phyloP scores from a whole-genome alignment of 768 basidiomycete genomes.

The Leccinum rimulosum region DNA sequence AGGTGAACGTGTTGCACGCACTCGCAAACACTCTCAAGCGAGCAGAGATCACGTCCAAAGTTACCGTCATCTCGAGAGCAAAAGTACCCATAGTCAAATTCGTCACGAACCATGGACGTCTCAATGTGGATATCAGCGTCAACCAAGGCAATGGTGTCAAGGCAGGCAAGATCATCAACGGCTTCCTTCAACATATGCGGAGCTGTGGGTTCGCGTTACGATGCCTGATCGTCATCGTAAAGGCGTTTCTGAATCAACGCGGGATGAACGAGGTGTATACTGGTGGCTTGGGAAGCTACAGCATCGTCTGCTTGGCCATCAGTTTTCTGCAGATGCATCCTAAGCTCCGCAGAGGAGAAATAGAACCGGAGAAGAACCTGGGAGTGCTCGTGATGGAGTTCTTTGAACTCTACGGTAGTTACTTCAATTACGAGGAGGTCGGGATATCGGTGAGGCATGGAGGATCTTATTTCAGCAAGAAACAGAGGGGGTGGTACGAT shows the following conservation, averaged over 20 bases:
- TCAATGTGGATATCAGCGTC: conserved; percentile 91
- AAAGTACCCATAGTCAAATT: conserved; percentile 98
- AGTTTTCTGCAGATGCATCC: conserved; percentile 98
- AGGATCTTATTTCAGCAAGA: conserved; percentile 87
- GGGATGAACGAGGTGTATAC: conserved; percentile 98
- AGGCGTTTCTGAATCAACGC: conserved; percentile 85
- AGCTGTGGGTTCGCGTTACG: conserved; percentile 65
- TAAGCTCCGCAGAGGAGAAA: conserved; percentile 83
- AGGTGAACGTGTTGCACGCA: conserved; percentile 65
- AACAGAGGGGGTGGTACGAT: conserved; percentile 77
- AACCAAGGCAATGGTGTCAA: conserved; percentile 86
- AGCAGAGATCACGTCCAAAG: conserved; percentile 70
- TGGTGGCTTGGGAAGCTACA: conserved; percentile 92
- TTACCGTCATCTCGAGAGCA: conserved; percentile 89
- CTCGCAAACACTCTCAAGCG: conserved; percentile 78
- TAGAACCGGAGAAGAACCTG: conserved; percentile 83
- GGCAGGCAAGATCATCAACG: conserved; percentile 76
- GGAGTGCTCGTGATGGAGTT: conserved; percentile 97
- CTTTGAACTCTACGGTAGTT: conserved; percentile 90
- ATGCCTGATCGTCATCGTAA: conserved; percentile 83
- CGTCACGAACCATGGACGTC: conserved; percentile 71
- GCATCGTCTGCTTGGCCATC: conserved; percentile 89
- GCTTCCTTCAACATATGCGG: conserved; percentile 67
- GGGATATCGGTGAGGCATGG: conserved; percentile 88
- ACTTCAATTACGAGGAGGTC: conserved; percentile 88